phyloP scores from a whole-genome alignment of 148 eudicot species.

The Fagopyrum homotropicum region DNA sequence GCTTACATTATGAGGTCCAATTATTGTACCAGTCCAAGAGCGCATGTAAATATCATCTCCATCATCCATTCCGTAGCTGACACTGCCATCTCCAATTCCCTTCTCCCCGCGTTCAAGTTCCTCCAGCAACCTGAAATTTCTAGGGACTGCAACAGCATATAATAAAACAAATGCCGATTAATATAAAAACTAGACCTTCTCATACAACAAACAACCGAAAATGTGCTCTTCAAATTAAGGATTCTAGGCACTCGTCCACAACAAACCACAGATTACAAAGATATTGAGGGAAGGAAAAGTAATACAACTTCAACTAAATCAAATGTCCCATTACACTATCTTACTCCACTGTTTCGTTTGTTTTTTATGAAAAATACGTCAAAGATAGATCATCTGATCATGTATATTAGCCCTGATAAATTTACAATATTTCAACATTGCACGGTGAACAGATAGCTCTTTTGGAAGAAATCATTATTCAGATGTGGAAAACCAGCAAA shows the following conservation, averaged over 20 bases:
- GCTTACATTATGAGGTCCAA: constrained; percentile 53
- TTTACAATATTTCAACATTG: not conserved
- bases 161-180: not conserved
- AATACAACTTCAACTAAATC: not conserved
- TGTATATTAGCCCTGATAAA: not conserved
- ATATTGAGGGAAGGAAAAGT: not conserved
- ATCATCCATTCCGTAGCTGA: constrained; percentile 63
- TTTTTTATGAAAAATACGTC: not conserved
- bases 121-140: constrained; percentile 50
- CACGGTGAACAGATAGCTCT: not conserved
- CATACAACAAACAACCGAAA: not conserved
- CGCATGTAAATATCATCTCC: constrained; percentile 62
- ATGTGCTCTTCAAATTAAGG: not conserved
- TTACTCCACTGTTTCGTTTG: not conserved
- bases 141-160: constrained; percentile 27
- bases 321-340: not conserved
- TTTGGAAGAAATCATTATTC: not conserved
- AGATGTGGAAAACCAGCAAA: not conserved
- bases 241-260: not conserved
- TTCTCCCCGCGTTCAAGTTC: constrained; percentile 60
- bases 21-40: constrained; percentile 57
- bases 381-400: not conserved
- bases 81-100: constrained; percentile 62
- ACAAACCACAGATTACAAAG: not conserved
- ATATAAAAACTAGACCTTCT: not conserved